phyloP scores from a whole-genome alignment of 192 early-diverging fungal species.

The Backusella liffmaniae region DNA sequence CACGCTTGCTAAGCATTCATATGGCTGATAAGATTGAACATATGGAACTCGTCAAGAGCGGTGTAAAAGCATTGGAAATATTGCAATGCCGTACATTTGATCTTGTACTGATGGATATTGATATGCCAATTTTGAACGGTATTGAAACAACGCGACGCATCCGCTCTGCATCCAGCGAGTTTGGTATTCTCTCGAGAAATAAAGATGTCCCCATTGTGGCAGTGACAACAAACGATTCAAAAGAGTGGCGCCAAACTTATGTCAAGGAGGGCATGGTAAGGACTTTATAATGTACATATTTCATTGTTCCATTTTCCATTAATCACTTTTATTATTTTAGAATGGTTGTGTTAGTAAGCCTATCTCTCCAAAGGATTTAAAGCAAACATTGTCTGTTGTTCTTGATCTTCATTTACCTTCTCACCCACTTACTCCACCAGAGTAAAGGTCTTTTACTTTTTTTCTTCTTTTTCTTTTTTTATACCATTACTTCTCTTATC shows the following conservation, averaged over 20 bases:
- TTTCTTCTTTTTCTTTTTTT: neutral
- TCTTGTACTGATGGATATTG: constrained; percentile 67
- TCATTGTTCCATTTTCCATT: neutral
- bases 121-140: constrained; percentile 65
- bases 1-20: constrained; percentile 54
- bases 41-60: constrained; percentile 47
- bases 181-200: constrained; percentile 49
- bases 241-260: constrained; percentile 51
- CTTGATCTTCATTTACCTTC: constrained; percentile 8
- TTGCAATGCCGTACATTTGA: constrained; percentile 50
- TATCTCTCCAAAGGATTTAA: constrained; percentile 28
- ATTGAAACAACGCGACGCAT: constrained; percentile 59
- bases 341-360: constrained; percentile 55
- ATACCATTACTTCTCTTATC: neutral
- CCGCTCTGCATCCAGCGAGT: constrained; percentile 29
- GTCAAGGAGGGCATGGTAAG: constrained; percentile 52
- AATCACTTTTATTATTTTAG: constrained; percentile 7
- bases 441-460: neutral
- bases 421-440: constrained; percentile 6
- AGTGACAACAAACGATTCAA: constrained; percentile 59
- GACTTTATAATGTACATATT: neutral
- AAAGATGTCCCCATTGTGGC: constrained; percentile 60
- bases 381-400: constrained; percentile 13
- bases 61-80: constrained; percentile 47
- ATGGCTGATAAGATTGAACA: constrained; percentile 44